Percentiles rank a stretch among this genome's conserved stretches.
phyloP scores from a whole-genome alignment of 805 yeast species.

The Phaffomyces opuntiae region DNA sequence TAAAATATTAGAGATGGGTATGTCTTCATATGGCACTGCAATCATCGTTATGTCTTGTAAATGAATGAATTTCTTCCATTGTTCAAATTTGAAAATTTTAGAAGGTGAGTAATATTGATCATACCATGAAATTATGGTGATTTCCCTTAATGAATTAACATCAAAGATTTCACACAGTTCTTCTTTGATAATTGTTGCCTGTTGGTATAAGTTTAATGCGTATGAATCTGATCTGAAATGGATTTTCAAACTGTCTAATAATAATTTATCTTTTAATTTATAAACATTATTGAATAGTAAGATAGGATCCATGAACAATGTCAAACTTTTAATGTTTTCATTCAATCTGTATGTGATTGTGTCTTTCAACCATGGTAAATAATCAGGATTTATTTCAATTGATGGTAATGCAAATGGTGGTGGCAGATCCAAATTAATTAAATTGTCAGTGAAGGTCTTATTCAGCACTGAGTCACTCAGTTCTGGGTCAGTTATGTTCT shows the following conservation, averaged over 20 bases:
- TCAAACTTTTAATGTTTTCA: slow-evolving; percentile 20
- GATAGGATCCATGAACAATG: slow-evolving; percentile 34
- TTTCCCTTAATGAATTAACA: slow-evolving; percentile 25
- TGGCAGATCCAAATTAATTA: slow-evolving; percentile 15
- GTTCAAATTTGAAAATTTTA: slow-evolving; percentile 26
- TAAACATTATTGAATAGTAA: slow-evolving; percentile 28
- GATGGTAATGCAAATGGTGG: slow-evolving; percentile 33
- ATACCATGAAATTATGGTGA: slow-evolving; percentile 38
- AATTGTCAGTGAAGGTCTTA: slow-evolving; percentile 19
- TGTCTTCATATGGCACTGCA: slow-evolving; percentile 28
- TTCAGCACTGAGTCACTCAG: slow-evolving; percentile 29
- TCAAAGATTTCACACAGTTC: slow-evolving; percentile 31
- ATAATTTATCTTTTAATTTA: slow-evolving; percentile 21
- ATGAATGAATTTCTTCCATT: slow-evolving; percentile 29
- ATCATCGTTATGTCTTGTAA: slow-evolving; percentile 34
- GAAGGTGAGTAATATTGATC: slow-evolving; percentile 28
- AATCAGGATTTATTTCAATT: slow-evolving; percentile 21
- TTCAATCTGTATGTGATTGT: slow-evolving; percentile 23
- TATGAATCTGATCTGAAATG: slow-evolving; percentile 37
- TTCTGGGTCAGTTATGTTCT: slow-evolving; percentile 33
- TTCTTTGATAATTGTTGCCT: slow-evolving; percentile 11
- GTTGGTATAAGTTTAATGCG: slow-evolving; percentile 23
- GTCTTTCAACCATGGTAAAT: slow-evolving; percentile 25
- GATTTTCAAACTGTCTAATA: slow-evolving; percentile 30
- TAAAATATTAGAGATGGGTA: slow-evolving; percentile 26